These are phyloP conservation scores for Trichoderma guizhouense DNA, from an alignment of 2,329 filamentous ascomycete genomes.

Conservation along the genomic window DNA sequence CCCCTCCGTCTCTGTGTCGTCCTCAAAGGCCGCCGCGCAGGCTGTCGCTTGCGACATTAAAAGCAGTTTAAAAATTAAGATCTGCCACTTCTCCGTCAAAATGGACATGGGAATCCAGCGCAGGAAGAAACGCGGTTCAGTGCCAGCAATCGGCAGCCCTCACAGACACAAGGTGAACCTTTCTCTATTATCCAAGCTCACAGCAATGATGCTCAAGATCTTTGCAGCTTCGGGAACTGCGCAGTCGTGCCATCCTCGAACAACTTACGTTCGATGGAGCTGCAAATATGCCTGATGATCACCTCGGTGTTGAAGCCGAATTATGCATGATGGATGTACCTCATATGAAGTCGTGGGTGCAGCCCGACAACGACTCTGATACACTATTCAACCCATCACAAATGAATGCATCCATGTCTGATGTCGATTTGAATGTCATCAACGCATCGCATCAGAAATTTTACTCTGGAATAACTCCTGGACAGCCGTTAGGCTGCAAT, in stretches of 20 bases:
- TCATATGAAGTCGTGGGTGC: not conserved
- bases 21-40: not conserved
- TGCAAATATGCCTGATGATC: not conserved
- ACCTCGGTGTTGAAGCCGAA: not conserved
- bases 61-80: not conserved
- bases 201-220: not conserved
- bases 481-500: not conserved
- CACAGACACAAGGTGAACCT: not conserved
- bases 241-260: not conserved
- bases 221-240: not conserved
- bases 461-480: not conserved
- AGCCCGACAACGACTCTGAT: not conserved
- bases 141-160: not conserved
- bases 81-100: not conserved
- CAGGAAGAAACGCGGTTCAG: not conserved
- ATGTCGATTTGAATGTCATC: not conserved
- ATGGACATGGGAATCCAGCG: not conserved
- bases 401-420: not conserved
- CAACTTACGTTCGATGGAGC: not conserved
- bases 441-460: too few relatives aligned
- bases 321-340: not conserved
- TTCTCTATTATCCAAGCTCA: not conserved
- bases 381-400: fast-evolving
- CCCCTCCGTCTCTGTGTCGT: not conserved
- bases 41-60: not conserved